Percentiles rank a stretch among this genome's conserved stretches.
phyloP scores from a whole-genome alignment of 495 filamentous ascomycete species.

The Tuber aestivum region DNA sequence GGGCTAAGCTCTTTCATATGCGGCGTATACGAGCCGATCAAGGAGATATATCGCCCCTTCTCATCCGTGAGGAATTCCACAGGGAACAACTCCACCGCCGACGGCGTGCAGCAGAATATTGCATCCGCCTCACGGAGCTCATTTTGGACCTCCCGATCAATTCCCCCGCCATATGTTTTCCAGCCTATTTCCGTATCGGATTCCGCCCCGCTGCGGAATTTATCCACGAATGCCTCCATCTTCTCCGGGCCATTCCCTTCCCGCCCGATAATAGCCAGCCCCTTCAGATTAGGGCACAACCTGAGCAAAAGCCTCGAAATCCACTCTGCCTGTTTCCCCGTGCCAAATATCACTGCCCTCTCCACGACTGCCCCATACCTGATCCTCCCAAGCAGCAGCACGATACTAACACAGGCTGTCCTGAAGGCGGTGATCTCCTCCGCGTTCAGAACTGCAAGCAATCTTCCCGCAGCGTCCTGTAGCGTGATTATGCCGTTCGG shows the following conservation, averaged over 20 bases:
- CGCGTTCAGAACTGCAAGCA: slow-evolving; percentile 75
- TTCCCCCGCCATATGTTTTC: neutral
- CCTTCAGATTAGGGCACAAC: slow-evolving; percentile 14
- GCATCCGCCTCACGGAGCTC: slow-evolving; percentile 64
- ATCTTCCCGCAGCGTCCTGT: slow-evolving; percentile 58
- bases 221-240: slow-evolving; percentile 52
- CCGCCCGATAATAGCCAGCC: slow-evolving; percentile 30
- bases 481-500: slow-evolving; percentile 76
- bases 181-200: slow-evolving; percentile 44
- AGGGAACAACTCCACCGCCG: slow-evolving; percentile 57
- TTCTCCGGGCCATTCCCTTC: slow-evolving; percentile 12
- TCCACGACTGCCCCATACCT: slow-evolving; percentile 48
- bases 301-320: slow-evolving; percentile 62
- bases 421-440: slow-evolving; percentile 86
- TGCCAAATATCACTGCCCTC: slow-evolving; percentile 78
- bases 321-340: slow-evolving; percentile 88
- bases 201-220: slow-evolving; percentile 67
- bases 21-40: slow-evolving; percentile 73
- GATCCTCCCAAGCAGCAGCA: slow-evolving; percentile 65
- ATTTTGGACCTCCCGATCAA: slow-evolving; percentile 48
- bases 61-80: slow-evolving; percentile 44
- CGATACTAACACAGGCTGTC: slow-evolving; percentile 73
- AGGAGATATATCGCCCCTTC: slow-evolving; percentile 29
- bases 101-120: slow-evolving; percentile 76
- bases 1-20: slow-evolving; percentile 81